phyloP scores from a whole-genome alignment of 2,329 filamentous ascomycete species.

The Diplodia intermedia region DNA sequence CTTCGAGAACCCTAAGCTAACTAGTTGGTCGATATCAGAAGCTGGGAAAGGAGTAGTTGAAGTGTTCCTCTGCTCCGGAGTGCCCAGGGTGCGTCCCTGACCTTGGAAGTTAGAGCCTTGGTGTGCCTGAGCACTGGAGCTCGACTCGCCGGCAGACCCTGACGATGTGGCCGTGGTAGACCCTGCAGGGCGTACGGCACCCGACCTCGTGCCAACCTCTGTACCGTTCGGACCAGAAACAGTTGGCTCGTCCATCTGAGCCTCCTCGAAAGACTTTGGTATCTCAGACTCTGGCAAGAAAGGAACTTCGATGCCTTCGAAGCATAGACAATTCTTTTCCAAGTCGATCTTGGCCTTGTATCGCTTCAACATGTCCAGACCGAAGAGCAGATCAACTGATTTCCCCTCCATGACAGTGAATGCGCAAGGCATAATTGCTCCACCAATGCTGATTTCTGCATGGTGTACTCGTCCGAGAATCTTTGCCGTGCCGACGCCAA shows the following conservation, averaged over 20 bases:
- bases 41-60: constrained; percentile 55
- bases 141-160: constrained; percentile 28
- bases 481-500: constrained; percentile 90
- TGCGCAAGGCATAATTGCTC: constrained; percentile 85
- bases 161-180: constrained; percentile 41
- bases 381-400: constrained; percentile 88
- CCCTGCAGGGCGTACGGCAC: constrained; percentile 70
- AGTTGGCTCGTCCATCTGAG: constrained; percentile 78
- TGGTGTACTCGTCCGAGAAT: constrained; percentile 96
- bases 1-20: constrained; percentile 77
- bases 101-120: constrained; percentile 39
- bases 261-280: constrained; percentile 78
- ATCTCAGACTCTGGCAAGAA: constrained; percentile 95
- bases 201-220: constrained; percentile 81
- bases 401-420: constrained; percentile 99
- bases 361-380: constrained; percentile 94
- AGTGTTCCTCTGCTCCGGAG: constrained; percentile 36
- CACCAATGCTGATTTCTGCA: constrained; percentile 92
- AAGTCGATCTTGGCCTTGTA: constrained; percentile 95
- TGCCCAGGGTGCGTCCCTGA: constrained; percentile 42
- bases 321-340: constrained; percentile 80
- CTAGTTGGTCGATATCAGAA: constrained; percentile 76
- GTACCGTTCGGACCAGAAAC: constrained; percentile 88
- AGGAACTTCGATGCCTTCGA: constrained; percentile 84
- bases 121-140: constrained; percentile 6